Percentiles rank a stretch among this genome's conserved stretches.
These are phyloP conservation scores for Sclerotinia sclerotiorum DNA, from an alignment of 2,329 filamentous ascomycete genomes.

Conservation along the genomic window DNA sequence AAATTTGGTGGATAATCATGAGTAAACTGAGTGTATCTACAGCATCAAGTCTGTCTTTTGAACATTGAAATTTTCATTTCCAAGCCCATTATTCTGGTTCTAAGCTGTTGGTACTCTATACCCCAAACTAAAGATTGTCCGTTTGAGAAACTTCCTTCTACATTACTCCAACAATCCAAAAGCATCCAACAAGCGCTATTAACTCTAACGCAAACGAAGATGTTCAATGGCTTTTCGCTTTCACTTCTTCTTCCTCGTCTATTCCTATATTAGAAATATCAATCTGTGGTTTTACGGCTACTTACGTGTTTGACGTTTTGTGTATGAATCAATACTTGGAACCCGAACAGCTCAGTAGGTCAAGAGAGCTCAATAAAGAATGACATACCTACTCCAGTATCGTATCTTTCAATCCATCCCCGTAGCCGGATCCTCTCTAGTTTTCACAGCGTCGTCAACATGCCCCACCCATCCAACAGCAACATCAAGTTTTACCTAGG, in stretches of 20 bases:
- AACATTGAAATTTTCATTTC: background rate
- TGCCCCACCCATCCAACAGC: background rate
- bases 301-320: background rate
- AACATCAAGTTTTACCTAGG: background rate
- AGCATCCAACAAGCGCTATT: background rate
- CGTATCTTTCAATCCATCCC: background rate
- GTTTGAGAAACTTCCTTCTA: background rate
- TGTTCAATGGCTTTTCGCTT: background rate
- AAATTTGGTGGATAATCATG: background rate
- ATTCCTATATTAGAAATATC: background rate
- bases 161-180: slow-evolving; percentile 3
- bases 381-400: background rate
- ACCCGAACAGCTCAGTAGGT: background rate
- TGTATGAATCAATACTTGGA: background rate
- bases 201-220: background rate
- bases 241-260: background rate
- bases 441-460: background rate
- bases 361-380: background rate
- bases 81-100: background rate
- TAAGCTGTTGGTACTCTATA: background rate
- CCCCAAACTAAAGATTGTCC: background rate
- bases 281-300: background rate
- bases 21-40: background rate
- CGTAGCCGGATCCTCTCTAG: background rate
- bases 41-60: background rate